Evolutionary conservation across 208 protist genomes (phyloP).

Genomic region (Crithidia acanthocephali): DNA sequence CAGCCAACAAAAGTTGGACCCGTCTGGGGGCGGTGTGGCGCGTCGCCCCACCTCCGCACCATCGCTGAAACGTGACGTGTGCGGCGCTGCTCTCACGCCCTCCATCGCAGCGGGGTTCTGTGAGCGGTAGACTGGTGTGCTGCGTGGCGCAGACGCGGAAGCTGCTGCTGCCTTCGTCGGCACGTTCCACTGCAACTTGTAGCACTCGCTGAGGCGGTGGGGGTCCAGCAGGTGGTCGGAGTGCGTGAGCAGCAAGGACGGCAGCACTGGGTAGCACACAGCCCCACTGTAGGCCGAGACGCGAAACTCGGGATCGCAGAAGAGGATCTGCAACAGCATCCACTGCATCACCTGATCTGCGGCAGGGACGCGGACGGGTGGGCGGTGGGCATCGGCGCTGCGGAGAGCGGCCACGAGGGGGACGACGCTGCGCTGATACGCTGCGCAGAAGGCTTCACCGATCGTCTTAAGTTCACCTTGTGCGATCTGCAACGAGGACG

Average conservation of each 20-base stretch:
- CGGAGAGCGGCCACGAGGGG: slow-evolving; percentile 18
- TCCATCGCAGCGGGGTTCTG: not conserved
- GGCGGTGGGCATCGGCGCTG: not conserved
- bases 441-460: not conserved
- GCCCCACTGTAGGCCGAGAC: slow-evolving; percentile 43
- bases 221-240: slow-evolving; percentile 16
- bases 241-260: slow-evolving; percentile 53
- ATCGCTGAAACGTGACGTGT: too few species aligned
- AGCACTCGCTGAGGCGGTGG: not conserved
- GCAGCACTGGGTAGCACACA: slow-evolving; percentile 66
- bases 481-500: not conserved
- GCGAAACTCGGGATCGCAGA: slow-evolving; percentile 64
- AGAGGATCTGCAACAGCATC: slow-evolving; percentile 50
- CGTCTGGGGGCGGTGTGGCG: not conserved
- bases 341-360: slow-evolving; percentile 37
- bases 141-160: not conserved
- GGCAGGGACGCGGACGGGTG: slow-evolving; percentile 8
- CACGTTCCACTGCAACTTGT: slow-evolving; percentile 11
- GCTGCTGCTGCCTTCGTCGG: not conserved
- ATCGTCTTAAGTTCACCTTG: not conserved
- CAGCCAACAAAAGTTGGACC: slow-evolving; percentile 15
- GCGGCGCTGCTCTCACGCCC: too few species aligned
- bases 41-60: not conserved
- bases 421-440: slow-evolving; percentile 19
- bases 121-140: not conserved